A percentile compares a stretch with the other conserved stretches of the same genome.
Conservation (phyloP, 768 basidiomycete genomes). For the Chlorophyllum brunneum region DNA sequence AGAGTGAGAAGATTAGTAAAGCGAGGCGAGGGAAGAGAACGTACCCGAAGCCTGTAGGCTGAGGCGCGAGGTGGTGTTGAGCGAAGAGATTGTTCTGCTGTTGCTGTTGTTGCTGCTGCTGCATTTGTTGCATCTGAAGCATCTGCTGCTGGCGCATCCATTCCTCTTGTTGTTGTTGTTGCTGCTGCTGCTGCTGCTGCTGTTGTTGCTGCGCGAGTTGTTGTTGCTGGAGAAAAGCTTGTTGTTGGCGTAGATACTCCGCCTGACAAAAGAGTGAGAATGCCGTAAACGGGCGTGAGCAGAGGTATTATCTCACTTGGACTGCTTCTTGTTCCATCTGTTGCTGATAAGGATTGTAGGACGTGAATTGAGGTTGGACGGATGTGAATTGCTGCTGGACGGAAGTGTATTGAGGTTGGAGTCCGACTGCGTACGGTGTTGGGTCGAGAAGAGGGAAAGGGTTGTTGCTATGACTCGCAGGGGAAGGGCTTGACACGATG, state of each 20-base stretch:
- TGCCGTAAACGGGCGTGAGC: background rate
- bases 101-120: conserved; percentile 54
- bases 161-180: conserved; percentile 57
- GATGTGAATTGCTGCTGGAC: conserved; percentile 77
- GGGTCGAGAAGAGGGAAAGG: conserved; percentile 64
- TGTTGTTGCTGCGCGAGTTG: conserved; percentile 55
- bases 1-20: background rate
- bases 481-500: conserved; percentile 23
- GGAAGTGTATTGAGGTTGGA: conserved; percentile 49
- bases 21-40: conserved; percentile 20
- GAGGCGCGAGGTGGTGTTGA: conserved; percentile 44
- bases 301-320: conserved; percentile 35
- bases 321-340: conserved; percentile 88
- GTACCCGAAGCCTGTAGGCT: conserved; percentile 77
- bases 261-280: conserved; percentile 38
- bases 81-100: conserved; percentile 43
- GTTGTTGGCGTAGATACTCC: conserved; percentile 73
- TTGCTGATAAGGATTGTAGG: conserved; percentile 93
- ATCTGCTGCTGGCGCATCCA: conserved; percentile 42
- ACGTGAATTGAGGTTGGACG: conserved; percentile 81
- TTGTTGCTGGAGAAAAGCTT: conserved; percentile 57
- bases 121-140: conserved; percentile 46
- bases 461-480: conserved; percentile 38
- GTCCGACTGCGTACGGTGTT: conserved; percentile 51
- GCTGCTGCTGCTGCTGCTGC: conserved; percentile 51